Base-by-base conservation (phyloP, 192 early-diverging fungal species). In the Linderina pennispora region DNA sequence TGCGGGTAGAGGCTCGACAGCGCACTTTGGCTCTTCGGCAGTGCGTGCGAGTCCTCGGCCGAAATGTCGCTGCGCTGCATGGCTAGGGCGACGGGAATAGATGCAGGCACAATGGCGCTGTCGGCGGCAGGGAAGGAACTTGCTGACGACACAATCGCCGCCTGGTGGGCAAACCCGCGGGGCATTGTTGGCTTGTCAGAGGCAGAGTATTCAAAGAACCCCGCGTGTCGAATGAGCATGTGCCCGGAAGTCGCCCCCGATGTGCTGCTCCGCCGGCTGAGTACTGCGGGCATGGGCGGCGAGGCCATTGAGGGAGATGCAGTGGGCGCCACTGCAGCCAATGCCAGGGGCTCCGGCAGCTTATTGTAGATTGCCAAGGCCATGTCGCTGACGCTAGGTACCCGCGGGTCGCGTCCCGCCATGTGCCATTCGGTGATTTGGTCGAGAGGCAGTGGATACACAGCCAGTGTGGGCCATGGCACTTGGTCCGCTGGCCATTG, bases 381-480 rank as follows among this genome's bases (percentile, higher is more conserved):
- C 0, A 55, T 62, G 11, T 48, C 44, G 13, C 50, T 42, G 14
- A 59, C 40, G 11, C 50, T 47, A 23, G 55, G 51, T 21, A 32
- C 15, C n/a, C 22, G 1, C 16, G 25, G 16, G 41, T 40, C 43
- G 8, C 57, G 56, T 1, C 45, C 42, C 3, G 52, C 56, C n/a
- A 21, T 15, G 42, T 37, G 38, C 36, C 47, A 44, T 16, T 45
- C 43, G 39, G 28, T 26, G 23, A 67, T 23, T n/a, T 36, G 26
- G 23, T 67, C 56, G 13, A 62, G 50, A 3, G 66, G 54, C 50
- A 70, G 51, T 36, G 66, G 66, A 18, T 70, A 59, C 36, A 62
- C 47, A 9, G 58, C 46, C 35, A 70, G 31, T 7, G 66, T 36
- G 1, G 65, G 65, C 65, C 58, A 61, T 1, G 41, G 32, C 16